phyloP scores from a whole-genome alignment of 352 stramenopile genomes.

The Pythium aquatile region DNA sequence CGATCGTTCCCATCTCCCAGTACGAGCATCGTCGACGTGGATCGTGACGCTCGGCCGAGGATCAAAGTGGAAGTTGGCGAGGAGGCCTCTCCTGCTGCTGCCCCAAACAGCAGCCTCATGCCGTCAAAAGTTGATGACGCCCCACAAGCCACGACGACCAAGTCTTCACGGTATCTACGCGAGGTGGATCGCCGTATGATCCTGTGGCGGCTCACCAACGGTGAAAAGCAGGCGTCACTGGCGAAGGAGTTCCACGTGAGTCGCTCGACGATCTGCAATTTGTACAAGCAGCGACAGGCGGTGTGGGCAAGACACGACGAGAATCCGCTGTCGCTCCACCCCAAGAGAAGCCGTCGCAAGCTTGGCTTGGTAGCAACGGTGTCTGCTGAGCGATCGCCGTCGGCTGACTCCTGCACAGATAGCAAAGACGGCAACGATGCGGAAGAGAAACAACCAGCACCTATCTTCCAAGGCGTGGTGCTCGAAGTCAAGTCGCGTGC shows the following conservation, averaged over 20 bases:
- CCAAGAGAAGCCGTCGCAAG: conserved; percentile 20
- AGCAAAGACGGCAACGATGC: not conserved
- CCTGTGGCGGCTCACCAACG: conserved; percentile 34
- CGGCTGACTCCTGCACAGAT: not conserved
- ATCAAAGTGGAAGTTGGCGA: not conserved
- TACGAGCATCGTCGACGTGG: not conserved
- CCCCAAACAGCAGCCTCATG: not conserved
- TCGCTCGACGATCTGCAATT: conserved; percentile 54
- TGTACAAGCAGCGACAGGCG: conserved; percentile 47
- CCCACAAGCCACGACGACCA: not conserved
- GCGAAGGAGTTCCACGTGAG: conserved; percentile 55
- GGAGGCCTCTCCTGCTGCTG: not conserved
- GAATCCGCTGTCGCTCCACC: conserved; percentile 45
- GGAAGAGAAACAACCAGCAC: not conserved
- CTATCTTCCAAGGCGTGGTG: not conserved
- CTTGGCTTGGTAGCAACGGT: not conserved
- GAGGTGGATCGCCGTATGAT: conserved; percentile 49
- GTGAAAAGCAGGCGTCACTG: conserved; percentile 44
- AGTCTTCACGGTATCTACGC: conserved; percentile 25
- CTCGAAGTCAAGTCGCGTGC: conserved; percentile 43
- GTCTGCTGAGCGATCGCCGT: not conserved
- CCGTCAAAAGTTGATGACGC: not conserved
- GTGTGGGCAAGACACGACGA: conserved; percentile 38
- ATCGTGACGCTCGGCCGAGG: not conserved
- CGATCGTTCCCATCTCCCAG: not conserved